Conservation (phyloP, 2,329 filamentous ascomycete genomes). For the Colletotrichum ledebouriae region DNA sequence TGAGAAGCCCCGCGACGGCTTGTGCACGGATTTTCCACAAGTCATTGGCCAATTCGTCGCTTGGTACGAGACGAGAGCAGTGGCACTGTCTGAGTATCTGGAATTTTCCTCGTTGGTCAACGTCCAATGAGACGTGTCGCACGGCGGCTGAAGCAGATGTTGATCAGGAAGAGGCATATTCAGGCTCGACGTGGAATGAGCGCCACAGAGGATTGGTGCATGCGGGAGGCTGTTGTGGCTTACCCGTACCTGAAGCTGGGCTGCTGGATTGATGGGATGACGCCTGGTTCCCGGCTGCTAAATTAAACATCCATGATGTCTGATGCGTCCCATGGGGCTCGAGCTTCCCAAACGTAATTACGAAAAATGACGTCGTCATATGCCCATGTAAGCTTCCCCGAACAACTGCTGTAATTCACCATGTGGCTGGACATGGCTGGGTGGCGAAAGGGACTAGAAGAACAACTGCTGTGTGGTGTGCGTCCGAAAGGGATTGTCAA, state of each 20-base stretch:
- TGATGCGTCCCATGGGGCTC: not conserved
- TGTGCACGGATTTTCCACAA: not conserved
- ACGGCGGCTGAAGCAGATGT: not conserved
- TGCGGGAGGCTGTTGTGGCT: constrained; percentile 1
- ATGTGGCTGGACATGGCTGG: too few species aligned
- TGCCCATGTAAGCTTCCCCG: not conserved
- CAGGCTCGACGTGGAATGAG: not conserved
- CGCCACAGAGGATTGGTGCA: not conserved
- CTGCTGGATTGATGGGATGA: not conserved
- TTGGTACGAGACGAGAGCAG: not conserved
- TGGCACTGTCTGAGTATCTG: not conserved
- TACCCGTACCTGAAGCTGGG: not conserved
- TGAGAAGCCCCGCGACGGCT: not conserved
- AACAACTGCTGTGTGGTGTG: constrained; percentile 20
- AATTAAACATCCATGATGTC: not conserved
- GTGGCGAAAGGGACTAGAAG: not conserved
- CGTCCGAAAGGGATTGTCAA: constrained; percentile 2
- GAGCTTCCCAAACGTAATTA: not conserved
- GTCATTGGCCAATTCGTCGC: constrained; percentile 14
- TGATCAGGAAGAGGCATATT: too few species aligned
- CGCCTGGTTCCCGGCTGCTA: not conserved
- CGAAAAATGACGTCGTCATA: constrained; percentile 8
- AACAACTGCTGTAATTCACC: not conserved
- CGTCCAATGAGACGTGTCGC: not conserved
- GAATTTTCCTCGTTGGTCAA: not conserved